Percentiles rank a stretch among this genome's conserved stretches.
Evolutionary conservation across 2,329 filamentous ascomycete genomes (phyloP).

Genomic region (Coleophoma cylindrospora): DNA sequence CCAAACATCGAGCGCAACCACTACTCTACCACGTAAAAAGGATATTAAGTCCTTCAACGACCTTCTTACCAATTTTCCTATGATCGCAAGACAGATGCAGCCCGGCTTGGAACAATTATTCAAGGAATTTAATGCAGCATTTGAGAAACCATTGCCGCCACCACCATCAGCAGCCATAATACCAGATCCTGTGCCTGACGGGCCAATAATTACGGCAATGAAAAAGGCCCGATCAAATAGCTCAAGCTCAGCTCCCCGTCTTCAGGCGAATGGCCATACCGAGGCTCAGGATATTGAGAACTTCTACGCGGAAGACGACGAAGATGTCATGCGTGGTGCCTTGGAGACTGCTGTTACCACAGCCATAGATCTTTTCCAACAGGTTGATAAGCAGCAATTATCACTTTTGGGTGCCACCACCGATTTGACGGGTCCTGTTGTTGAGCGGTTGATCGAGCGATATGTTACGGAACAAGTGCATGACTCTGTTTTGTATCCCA

Average conservation of each 20-base stretch:
- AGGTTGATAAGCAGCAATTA: conserved; percentile 91
- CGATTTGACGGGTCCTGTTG: conserved; percentile 83
- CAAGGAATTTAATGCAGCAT: conserved; percentile 78
- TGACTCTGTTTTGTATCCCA: conserved; percentile 75
- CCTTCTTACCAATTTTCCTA: conserved; percentile 83
- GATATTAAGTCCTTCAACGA: conserved; percentile 89
- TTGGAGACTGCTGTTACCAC: conserved; percentile 88
- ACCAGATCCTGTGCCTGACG: conserved; percentile 52
- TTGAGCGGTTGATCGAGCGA: conserved; percentile 90
- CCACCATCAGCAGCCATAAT: conserved; percentile 59
- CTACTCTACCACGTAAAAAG: conserved; percentile 65
- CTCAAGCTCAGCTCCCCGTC: conserved; percentile 22
- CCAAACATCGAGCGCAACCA: conserved; percentile 9
- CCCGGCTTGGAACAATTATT: conserved; percentile 84
- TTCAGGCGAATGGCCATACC: conserved; percentile 29
- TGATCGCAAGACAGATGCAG: conserved; percentile 96
- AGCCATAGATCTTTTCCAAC: conserved; percentile 93
- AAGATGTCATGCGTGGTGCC: conserved; percentile 82
- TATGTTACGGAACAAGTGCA: conserved; percentile 94
- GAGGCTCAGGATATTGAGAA: conserved; percentile 42
- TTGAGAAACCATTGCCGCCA: conserved; percentile 79
- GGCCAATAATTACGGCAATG: conserved; percentile 49
- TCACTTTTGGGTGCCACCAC: conserved; percentile 90
- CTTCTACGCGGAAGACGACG: conserved; percentile 81
- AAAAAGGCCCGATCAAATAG: conserved; percentile 51